phyloP scores from a whole-genome alignment of 176 grass and related monocot genomes.

The Carex littledalei region DNA sequence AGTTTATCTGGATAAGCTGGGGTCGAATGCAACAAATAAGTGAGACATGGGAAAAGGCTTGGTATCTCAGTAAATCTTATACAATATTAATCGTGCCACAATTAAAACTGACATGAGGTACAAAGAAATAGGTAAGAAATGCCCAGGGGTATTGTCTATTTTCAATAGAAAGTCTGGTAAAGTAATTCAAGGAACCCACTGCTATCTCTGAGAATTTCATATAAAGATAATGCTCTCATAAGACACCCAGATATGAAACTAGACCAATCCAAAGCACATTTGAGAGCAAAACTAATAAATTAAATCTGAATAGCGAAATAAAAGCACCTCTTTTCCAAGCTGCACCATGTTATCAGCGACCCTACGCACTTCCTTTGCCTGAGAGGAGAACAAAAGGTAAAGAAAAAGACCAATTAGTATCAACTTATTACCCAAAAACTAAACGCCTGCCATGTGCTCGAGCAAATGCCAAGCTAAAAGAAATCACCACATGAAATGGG shows the following conservation, averaged over 20 bases:
- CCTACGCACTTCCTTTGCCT: constrained; percentile 89
- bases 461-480: constrained; percentile 3
- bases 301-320: background rate
- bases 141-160: background rate
- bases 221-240: background rate
- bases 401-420: background rate
- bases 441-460: background rate
- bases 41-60: background rate
- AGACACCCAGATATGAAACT: background rate
- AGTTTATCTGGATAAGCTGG: background rate
- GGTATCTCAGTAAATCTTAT: background rate
- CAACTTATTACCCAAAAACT: background rate
- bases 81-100: background rate
- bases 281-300: background rate
- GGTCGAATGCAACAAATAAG: background rate
- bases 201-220: background rate
- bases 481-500: background rate
- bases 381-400: constrained; percentile 16
- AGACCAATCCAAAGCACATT: background rate
- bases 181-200: background rate
- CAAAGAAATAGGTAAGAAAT: background rate
- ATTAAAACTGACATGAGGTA: background rate
- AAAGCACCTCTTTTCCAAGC: constrained; percentile 76
- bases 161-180: background rate
- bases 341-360: constrained; percentile 97